A percentile compares a stretch with the other conserved stretches of the same genome.
Evolutionary conservation across 805 yeast genomes (phyloP).

Genomic region (Sugiyamaella valdiviana): DNA sequence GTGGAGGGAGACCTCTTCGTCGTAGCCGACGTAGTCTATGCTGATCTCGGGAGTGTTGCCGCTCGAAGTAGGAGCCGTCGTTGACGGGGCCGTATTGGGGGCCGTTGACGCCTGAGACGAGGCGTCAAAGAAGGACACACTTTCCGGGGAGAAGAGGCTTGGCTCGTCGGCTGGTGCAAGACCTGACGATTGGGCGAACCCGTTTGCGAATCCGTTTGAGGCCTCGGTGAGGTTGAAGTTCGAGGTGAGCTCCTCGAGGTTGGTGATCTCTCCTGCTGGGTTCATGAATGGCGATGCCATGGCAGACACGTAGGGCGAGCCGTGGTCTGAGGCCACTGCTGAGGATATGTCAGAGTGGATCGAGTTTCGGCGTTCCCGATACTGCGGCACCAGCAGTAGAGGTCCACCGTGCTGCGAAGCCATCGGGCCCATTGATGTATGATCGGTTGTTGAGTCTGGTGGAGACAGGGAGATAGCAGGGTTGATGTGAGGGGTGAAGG

Average conservation of each 20-base stretch:
- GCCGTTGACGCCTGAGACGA: neutral
- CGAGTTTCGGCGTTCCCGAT: conserved; percentile 7
- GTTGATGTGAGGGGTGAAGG: neutral
- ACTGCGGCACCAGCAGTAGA: neutral
- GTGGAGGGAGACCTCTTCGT: neutral
- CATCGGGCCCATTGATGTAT: neutral
- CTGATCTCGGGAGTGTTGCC: conserved; percentile 7
- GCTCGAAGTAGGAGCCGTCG: neutral
- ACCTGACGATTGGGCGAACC: neutral
- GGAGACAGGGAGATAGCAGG: neutral
- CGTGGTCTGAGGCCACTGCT: neutral
- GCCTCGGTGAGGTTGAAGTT: conserved; percentile 12
- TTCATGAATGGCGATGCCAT: conserved; percentile 15
- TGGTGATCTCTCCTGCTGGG: conserved; percentile 8
- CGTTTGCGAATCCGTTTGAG: neutral
- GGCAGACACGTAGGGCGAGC: conserved; percentile 17
- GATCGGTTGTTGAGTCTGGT: neutral
- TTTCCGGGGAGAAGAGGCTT: neutral
- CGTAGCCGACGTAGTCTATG: conserved; percentile 3
- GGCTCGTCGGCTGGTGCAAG: neutral
- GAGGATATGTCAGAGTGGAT: conserved; percentile 15
- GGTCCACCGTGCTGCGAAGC: neutral
- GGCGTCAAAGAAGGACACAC: neutral
- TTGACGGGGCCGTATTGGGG: neutral
- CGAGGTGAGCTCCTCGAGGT: conserved; percentile 14